These are phyloP conservation scores for Microcyclospora pomicola DNA, from an alignment of 2,329 filamentous ascomycete genomes.

Conservation along the genomic window DNA sequence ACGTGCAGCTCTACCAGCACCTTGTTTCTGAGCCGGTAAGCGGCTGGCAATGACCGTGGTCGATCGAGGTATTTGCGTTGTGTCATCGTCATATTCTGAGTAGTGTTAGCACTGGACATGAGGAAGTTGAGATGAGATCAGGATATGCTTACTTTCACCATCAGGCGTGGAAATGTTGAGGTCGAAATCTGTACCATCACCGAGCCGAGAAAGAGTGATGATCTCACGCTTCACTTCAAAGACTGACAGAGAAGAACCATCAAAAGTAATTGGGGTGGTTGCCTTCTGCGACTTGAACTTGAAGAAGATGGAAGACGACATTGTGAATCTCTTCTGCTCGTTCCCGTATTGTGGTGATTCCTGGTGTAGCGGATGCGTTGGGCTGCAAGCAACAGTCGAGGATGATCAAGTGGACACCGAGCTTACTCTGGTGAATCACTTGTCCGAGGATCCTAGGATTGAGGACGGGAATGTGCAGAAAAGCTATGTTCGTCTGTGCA, in stretches of 20 bases:
- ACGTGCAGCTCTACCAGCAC: constrained; percentile 78
- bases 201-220: constrained; percentile 82
- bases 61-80: constrained; percentile 88
- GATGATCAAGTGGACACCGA: constrained; percentile 1
- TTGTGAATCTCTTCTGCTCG: constrained; percentile 24
- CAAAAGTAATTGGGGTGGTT: constrained; percentile 84
- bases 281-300: constrained; percentile 99
- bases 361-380: not conserved
- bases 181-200: constrained; percentile 93
- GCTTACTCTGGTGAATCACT: constrained; percentile 3
- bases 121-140: not conserved
- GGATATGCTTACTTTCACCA: constrained; percentile 57
- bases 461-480: constrained; percentile 5
- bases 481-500: not conserved
- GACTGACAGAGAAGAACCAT: constrained; percentile 93
- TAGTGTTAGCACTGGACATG: constrained; percentile 11
- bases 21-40: constrained; percentile 68
- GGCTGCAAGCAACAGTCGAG: not conserved
- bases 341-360: constrained; percentile 23
- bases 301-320: constrained; percentile 98
- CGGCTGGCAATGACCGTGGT: constrained; percentile 85
- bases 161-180: constrained; percentile 89
- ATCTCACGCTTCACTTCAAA: constrained; percentile 99
- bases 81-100: constrained; percentile 91
- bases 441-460: constrained; percentile 6